These are phyloP conservation scores for Ophiostoma pallidulum DNA, from an alignment of 2,329 filamentous ascomycete species.

Conservation along the genomic window DNA sequence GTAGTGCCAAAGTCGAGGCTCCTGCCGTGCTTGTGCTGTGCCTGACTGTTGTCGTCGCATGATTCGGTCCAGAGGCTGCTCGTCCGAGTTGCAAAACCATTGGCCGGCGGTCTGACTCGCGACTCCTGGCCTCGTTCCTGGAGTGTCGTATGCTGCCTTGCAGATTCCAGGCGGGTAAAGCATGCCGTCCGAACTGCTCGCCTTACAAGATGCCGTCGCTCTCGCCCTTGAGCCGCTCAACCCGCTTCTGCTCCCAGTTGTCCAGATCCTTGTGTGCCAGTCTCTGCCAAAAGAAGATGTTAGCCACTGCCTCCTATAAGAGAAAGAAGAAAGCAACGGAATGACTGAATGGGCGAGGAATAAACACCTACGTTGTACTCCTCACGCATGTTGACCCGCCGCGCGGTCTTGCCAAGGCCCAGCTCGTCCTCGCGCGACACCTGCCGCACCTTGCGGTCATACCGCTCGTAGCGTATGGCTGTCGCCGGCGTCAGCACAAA, in stretches of 20 bases:
- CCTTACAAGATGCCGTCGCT: conserved; percentile 67
- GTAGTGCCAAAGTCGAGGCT: too few species aligned
- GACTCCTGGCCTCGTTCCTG: too few species aligned
- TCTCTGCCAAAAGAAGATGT: conserved; percentile 43
- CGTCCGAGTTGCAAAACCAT: too few species aligned
- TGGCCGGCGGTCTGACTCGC: too few species aligned
- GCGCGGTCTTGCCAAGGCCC: conserved; percentile 60
- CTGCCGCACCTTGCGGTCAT: conserved; percentile 82
- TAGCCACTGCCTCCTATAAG: neutral
- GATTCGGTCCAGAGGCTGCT: too few species aligned
- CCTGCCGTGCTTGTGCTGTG: too few species aligned
- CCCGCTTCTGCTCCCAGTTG: conserved; percentile 93
- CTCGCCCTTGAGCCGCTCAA: conserved; percentile 82
- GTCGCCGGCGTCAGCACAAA: conserved; percentile 94
- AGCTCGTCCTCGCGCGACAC: conserved; percentile 80
- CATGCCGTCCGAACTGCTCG: neutral
- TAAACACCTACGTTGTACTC: conserved; percentile 80
- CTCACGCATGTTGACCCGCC: conserved; percentile 70
- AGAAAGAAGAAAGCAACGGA: too few species aligned
- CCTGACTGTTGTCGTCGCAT: too few species aligned
- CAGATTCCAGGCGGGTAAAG: neutral
- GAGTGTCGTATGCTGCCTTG: too few species aligned
- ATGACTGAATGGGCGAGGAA: too few species aligned
- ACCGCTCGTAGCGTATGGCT: conserved; percentile 83
- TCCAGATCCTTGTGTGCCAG: conserved; percentile 84